Percentiles rank a stretch among this genome's conserved stretches.
Conservation (phyloP, 768 basidiomycete genomes). For the Amanita fuliginea region DNA sequence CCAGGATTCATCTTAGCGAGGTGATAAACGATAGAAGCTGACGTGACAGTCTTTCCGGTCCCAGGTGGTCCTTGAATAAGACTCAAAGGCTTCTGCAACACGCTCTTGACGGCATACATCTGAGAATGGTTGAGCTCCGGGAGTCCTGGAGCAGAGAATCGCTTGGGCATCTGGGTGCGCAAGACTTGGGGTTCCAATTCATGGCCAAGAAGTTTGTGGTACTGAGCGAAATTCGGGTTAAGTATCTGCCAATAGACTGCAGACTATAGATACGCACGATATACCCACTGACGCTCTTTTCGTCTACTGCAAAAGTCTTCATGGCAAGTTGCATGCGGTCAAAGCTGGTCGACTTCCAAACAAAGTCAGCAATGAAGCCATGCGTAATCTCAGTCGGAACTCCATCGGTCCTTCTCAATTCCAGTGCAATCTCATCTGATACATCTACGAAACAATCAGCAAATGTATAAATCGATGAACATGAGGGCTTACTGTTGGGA, state of each 20-base stretch:
- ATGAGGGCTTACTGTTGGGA: constrained; percentile 73
- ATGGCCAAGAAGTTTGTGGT: constrained; percentile 97
- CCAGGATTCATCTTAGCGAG: constrained; percentile 99
- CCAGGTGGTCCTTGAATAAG: constrained; percentile 98
- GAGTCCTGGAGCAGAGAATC: constrained; percentile 93
- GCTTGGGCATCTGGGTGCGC: constrained; percentile 90
- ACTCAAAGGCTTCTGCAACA: constrained; percentile 94
- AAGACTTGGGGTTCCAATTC: constrained; percentile 92
- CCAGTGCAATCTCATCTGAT: constrained; percentile 95
- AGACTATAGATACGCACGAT: constrained; percentile 51
- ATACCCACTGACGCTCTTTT: constrained; percentile 98
- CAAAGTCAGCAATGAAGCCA: constrained; percentile 96
- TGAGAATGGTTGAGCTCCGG: constrained; percentile 99
- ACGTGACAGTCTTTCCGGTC: constrained; percentile 98
- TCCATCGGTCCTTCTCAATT: constrained; percentile 81
- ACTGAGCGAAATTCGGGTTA: constrained; percentile 33
- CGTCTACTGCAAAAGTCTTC: constrained; percentile 99
- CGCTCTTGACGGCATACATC: constrained; percentile 99
- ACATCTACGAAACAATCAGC: constrained; percentile 47
- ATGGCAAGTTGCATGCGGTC: constrained; percentile 99
- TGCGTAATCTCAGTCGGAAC: constrained; percentile 92
- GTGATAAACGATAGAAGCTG: constrained; percentile 97
- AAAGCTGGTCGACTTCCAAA: constrained; percentile 99
- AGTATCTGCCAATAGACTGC: constrained; percentile 1
- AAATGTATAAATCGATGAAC: constrained; percentile 1